These are phyloP conservation scores for Ostreobium quekettii DNA, from an alignment of 139 green algal genomes.

Conservation along the genomic window DNA sequence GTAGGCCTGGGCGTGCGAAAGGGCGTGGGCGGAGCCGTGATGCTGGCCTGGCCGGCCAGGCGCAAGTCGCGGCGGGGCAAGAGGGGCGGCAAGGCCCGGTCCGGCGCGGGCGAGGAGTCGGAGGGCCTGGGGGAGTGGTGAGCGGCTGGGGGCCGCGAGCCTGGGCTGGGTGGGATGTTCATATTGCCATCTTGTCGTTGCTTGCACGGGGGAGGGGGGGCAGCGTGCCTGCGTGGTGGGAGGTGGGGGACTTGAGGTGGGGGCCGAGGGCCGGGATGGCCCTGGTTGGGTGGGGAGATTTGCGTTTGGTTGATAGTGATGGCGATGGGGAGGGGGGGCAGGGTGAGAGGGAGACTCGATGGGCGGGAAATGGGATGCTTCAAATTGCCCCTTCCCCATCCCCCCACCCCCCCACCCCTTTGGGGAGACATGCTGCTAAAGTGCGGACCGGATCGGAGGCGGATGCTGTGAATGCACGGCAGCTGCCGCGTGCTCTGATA, in stretches of 20 bases:
- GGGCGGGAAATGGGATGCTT: no score
- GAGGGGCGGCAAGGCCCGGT: not conserved
- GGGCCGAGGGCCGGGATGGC: no score
- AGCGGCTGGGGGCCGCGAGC: not conserved
- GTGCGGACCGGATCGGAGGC: not conserved
- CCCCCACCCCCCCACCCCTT: no score
- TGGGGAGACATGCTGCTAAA: no score
- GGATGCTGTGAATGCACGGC: not conserved
- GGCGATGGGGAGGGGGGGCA: no score
- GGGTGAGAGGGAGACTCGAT: no score
- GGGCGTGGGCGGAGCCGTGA: conserved; percentile 2
- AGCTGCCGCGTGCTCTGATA: not conserved
- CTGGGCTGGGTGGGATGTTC: not conserved
- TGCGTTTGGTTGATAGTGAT: no score
- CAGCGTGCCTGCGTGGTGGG: not conserved
- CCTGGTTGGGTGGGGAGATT: no score
- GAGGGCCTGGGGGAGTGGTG: no score
- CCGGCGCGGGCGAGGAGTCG: not conserved
- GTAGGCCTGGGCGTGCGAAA: no score
- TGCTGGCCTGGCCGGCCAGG: not conserved
- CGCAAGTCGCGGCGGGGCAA: not conserved
- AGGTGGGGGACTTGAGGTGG: no score
- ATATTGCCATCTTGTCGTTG: not conserved
- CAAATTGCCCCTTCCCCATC: no score
- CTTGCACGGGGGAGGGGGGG: not conserved